These are phyloP conservation scores for Silene vulgaris DNA, from an alignment of 179 eudicot genomes.

Conservation along the genomic window DNA sequence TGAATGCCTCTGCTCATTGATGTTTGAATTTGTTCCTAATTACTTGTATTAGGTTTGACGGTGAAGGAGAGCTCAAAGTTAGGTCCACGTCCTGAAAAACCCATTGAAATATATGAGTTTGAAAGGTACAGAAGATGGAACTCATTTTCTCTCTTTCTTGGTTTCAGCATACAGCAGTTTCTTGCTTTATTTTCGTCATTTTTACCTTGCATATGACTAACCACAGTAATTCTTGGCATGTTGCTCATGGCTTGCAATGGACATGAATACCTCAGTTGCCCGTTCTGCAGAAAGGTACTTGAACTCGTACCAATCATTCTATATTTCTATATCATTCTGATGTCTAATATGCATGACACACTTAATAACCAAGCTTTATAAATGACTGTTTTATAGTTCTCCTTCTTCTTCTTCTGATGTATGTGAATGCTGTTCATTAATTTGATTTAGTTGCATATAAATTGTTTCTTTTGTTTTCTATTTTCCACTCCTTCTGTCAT, in stretches of 20 bases:
- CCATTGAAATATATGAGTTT: slow-evolving; percentile 92
- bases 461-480: background rate
- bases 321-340: background rate
- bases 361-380: background rate
- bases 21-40: background rate
- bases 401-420: background rate
- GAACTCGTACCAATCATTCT: slow-evolving; percentile 3
- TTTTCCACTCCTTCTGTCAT: background rate
- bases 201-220: slow-evolving; percentile 10
- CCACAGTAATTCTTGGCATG: slow-evolving; percentile 13
- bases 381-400: background rate
- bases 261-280: slow-evolving; percentile 61
- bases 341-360: background rate
- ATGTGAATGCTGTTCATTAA: background rate
- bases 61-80: slow-evolving; percentile 74
- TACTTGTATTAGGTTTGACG: slow-evolving; percentile 48
- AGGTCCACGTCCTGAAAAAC: slow-evolving; percentile 92
- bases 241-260: slow-evolving; percentile 13
- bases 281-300: slow-evolving; percentile 90
- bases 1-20: slow-evolving; percentile 8
- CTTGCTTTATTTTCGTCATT: slow-evolving; percentile 1
- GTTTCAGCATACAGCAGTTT: slow-evolving; percentile 5
- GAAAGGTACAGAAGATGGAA: slow-evolving; percentile 54
- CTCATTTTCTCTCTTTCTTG: background rate
- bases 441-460: background rate